Evolutionary conservation across 2,329 filamentous ascomycete species (phyloP).

Genomic region (Trichoderma arundinaceum): DNA sequence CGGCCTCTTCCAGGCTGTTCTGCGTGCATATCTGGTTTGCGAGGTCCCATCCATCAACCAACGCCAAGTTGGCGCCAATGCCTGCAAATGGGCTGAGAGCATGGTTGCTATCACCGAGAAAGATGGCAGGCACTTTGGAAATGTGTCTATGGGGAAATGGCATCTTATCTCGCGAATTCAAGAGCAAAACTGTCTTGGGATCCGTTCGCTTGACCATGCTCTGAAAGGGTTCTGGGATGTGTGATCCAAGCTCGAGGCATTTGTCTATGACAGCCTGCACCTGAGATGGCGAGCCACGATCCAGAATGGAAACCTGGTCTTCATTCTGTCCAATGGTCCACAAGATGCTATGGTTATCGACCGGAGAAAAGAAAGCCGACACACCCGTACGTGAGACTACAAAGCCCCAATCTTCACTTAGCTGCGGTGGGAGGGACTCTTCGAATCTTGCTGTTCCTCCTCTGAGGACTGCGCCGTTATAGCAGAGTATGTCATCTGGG

Average conservation of each 20-base stretch:
- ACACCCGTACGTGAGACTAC: conserved; percentile 48
- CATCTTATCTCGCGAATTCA: conserved; percentile 49
- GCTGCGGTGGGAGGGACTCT: conserved; percentile 41
- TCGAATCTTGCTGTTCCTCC: conserved; percentile 48
- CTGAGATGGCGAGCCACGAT: not conserved
- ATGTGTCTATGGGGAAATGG: conserved; percentile 49
- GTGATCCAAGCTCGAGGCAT: conserved; percentile 39
- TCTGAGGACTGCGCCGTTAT: conserved; percentile 48
- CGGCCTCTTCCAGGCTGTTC: conserved; percentile 38
- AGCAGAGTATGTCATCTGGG: conserved; percentile 48
- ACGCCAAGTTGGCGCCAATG: conserved; percentile 54
- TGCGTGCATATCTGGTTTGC: conserved; percentile 47
- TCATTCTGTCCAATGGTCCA: conserved; percentile 50
- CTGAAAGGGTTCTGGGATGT: conserved; percentile 48
- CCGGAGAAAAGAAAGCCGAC: conserved; percentile 52
- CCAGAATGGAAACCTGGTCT: not conserved
- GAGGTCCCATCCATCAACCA: conserved; percentile 56
- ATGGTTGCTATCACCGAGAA: conserved; percentile 58
- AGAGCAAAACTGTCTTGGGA: conserved; percentile 42
- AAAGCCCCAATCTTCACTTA: conserved; percentile 50
- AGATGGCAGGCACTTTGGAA: conserved; percentile 44
- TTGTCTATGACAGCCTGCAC: conserved; percentile 7
- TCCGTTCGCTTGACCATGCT: conserved; percentile 49
- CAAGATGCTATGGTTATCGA: conserved; percentile 48
- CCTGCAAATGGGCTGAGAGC: conserved; percentile 57